Base-by-base conservation (phyloP, 2,329 filamentous ascomycete species). In the Sporothrix pseudoabietina region DNA sequence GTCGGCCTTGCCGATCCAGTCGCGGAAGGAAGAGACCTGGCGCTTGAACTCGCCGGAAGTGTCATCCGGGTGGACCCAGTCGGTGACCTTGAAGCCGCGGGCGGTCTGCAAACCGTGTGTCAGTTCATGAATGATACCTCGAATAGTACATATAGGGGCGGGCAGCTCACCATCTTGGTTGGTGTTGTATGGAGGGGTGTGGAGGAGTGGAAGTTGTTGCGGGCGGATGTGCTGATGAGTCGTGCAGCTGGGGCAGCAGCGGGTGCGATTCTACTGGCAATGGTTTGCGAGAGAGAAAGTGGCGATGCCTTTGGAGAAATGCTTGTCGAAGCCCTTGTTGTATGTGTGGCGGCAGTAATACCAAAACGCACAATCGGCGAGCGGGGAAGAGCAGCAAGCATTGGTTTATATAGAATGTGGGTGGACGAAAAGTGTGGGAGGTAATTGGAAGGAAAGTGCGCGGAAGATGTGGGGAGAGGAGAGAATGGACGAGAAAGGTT, bases 41-140 rank as follows among this genome's bases (percentile, higher is more conserved):
- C 95, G 91, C 85, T 97, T 97, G 87, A 97, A 98, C 83, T 98
- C 94, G 82, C 95, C 95, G 22, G 89, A 88, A 80, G 89, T 92
- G 84, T 96, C 93, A 78, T 86, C 86, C 63, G 89, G 91, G 75
- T 89, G 86, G 71, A 96, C 94, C 94, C 94, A 97, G 79, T 95
- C 89, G 63, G 94, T 94, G 80, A 97, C 93, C 73, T 78, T 78
- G 72, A 74, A 74, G 65, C 73, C 47, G 9, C 69, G 75, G n/a
- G 72, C 68, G 0, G 76, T 16, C 74, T 76, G 30, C 10, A 22
- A 7, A 6, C 1, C 26, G 26, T 26, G 41, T 1, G 19, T 49
- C n/a, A 68, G 63, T 47, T 19, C 26, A 26, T 26, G 26, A 26
- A 2, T 26, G 26, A 26, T 26, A 26, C 26, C 26, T 26, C 26